These are phyloP conservation scores for Sergeia podlipaevii DNA, from an alignment of 208 protist genomes.

Conservation along the genomic window DNA sequence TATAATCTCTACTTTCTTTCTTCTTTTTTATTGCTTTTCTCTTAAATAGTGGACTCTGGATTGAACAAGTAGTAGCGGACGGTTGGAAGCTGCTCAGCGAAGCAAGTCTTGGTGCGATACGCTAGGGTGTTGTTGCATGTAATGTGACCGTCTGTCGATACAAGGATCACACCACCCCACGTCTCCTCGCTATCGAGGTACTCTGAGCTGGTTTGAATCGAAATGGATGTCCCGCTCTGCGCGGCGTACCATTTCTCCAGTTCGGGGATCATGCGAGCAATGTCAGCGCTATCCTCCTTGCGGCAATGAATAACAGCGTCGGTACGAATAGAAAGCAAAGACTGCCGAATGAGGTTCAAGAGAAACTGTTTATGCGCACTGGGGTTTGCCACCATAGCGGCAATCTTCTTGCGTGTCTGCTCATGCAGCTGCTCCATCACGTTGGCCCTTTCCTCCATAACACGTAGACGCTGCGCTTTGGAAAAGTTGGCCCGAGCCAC, in stretches of 20 bases:
- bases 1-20: constrained; percentile 13
- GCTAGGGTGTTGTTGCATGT: constrained; percentile 88
- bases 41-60: constrained; percentile 38
- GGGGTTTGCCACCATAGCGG: constrained; percentile 48
- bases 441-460: constrained; percentile 78
- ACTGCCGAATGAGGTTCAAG: constrained; percentile 61
- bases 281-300: constrained; percentile 59
- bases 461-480: constrained; percentile 71
- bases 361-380: constrained; percentile 66
- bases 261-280: constrained; percentile 41
- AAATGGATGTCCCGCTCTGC: constrained; percentile 40
- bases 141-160: constrained; percentile 73
- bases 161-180: constrained; percentile 77
- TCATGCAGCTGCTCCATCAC: constrained; percentile 79
- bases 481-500: constrained; percentile 84
- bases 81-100: constrained; percentile 87
- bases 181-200: constrained; percentile 61
- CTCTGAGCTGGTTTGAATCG: constrained; percentile 42
- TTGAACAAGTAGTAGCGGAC: constrained; percentile 88
- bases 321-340: constrained; percentile 64
- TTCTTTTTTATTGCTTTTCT: constrained; percentile 16
- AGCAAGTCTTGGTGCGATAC: constrained; percentile 80
- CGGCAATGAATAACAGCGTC: constrained; percentile 68
- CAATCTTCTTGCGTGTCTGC: constrained; percentile 53
- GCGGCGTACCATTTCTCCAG: constrained; percentile 65